Conservation (phyloP, 352 stramenopile species). For the Phytopythium aichiense region DNA sequence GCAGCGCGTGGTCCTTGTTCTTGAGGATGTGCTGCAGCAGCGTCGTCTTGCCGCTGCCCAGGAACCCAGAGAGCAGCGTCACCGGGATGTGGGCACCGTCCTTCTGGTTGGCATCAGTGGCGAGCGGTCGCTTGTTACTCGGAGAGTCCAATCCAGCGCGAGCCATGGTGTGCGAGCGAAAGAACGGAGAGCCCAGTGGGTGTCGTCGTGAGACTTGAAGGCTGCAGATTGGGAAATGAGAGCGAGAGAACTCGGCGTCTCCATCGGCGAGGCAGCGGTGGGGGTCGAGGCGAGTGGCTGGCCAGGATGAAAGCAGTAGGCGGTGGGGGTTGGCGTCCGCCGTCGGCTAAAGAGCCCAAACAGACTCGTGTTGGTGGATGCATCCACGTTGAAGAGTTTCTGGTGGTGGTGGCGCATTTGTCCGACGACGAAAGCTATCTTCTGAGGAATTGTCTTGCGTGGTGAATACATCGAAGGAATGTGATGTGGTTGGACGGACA, state of each 20-base stretch:
- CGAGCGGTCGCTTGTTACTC: background rate
- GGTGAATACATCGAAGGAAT: background rate
- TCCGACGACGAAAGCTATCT: background rate
- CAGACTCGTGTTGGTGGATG: background rate
- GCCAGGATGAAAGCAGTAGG: no score
- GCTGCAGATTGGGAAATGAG: background rate
- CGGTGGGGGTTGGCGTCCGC: no score
- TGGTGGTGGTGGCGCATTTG: background rate
- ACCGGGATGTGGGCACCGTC: constrained; percentile 56
- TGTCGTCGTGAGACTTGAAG: background rate
- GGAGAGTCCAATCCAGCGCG: background rate
- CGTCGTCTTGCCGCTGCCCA: constrained; percentile 94
- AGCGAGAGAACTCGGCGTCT: background rate
- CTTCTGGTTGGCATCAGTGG: background rate
- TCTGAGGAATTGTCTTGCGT: background rate
- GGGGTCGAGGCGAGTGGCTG: no score
- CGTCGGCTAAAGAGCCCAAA: background rate
- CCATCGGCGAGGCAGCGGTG: no score
- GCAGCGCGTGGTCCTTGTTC: constrained; percentile 67
- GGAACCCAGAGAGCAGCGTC: constrained; percentile 92
- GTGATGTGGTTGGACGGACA: background rate
- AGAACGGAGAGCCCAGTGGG: background rate
- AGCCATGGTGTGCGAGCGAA: background rate
- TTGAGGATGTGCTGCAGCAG: constrained; percentile 91
- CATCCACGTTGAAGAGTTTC: background rate